Base-by-base conservation (phyloP, 148 eudicot genomes). In the Euryodendron excelsum region DNA sequence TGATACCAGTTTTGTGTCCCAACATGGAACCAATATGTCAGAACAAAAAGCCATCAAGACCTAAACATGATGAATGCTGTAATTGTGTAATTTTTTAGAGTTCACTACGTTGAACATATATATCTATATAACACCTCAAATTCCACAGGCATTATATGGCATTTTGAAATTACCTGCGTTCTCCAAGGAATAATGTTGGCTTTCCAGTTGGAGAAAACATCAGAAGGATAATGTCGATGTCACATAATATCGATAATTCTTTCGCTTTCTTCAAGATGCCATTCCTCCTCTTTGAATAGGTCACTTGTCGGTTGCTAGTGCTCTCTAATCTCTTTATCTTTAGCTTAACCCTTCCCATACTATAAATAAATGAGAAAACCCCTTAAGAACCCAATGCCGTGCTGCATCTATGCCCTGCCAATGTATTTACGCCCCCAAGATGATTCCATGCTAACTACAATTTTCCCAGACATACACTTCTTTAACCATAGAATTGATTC, bases 291-390 rank as follows among this genome's bases (percentile, higher is more conserved):
- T 92, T 92, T 0, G 96, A 88, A 75, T 85, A 92, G 12, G 96
- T 92, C 75, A 92, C 89, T 83, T 92, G 96, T 36, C 93, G 87
- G 67, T 82, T 92, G 81, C 88, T 87, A 62, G 80, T 88, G 81
- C 85, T 92, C 79, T 92, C 96, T 79, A 92, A 79, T 79, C 86
- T 88, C 84, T 90, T 90, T 36, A 92, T 92, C 85, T 92, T 90
- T 53, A 92, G 72, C 84, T 92, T 92, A 84, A 92, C 96, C 85
- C 96, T 90, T 82, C 96, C 96, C 96, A 92, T 91, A 77, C 85
- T 81, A 78, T 71, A 85, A 75, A 75, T 56, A 37, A 75, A 47
- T 27, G n/a, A 82, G 34, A 75, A 81, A 68, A 20, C 63, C 67
- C 56, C 77, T 74, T 77, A 58, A 73, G 18, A 44, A 20, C 48